Base-by-base conservation (phyloP, 2,329 filamentous ascomycete genomes). In the Ceratocystis diversiconidia region DNA sequence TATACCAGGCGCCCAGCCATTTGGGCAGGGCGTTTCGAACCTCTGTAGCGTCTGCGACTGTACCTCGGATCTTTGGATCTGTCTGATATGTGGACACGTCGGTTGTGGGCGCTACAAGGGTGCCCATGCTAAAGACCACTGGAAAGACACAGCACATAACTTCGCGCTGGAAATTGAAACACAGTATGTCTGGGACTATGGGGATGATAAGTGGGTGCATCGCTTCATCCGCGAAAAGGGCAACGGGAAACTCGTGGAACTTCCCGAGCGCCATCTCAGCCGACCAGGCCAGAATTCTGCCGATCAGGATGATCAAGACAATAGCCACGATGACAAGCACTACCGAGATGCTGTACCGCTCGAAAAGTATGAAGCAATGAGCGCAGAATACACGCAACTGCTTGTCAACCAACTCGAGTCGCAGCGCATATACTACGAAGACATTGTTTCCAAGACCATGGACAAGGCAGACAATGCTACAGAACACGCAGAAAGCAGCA, bases 121-220 rank as follows among this genome's bases (percentile, higher is more conserved):
- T 32, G 94, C 91, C 0, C 92, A 97, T 72, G 92, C 92, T 43
- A 96, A 95, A 73, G 87, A 89, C 12, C 92, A 96, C 75, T 96
- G 90, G 84, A 91, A 95, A 75, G 83, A 89, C 65, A 95, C 90
- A 2, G 85, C 85, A 3, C 94, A 99, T 74, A 89, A 88, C 69
- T 99, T 96, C 73, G 88, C 91, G 30, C 88, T 99, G 73, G 94
- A 99, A 73, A 84, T 97, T 46, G 85, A 88, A 68, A 95, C 91
- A 0, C 92, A 99, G 74, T 88, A 96, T 71, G 92, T 99, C 1
- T 99, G 94, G 94, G 94, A 99, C 75, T 99, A 99, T 69, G 90
- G 89, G 0, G 91, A 90, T 3, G 94, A 99, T 72, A 89, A 88
- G 72, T 99, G 96, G 80, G 94, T 97, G 61, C 94, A 99, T 75